Evolutionary conservation across 106 monocot species (phyloP).

Genomic region (Narthecium ossifragum): DNA sequence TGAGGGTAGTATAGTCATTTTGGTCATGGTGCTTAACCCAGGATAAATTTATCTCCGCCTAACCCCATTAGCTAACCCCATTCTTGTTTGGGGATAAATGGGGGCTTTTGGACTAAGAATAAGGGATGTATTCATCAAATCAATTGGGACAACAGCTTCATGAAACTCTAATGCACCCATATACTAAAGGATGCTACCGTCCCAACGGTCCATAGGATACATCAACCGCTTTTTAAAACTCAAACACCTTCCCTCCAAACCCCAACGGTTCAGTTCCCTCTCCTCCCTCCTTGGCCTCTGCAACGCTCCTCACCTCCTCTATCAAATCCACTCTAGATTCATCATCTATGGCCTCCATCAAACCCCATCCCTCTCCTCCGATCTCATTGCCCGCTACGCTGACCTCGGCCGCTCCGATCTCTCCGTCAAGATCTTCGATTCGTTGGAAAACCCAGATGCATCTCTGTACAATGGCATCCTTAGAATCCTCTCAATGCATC

Average conservation of each 20-base stretch:
- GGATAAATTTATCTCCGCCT: too few relatives aligned
- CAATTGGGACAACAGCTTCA: too few relatives aligned
- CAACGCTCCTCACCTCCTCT: slow-evolving; percentile 11
- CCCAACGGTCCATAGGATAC: too few relatives aligned
- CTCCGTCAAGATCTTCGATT: slow-evolving; percentile 16
- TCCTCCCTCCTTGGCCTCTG: slow-evolving; percentile 20
- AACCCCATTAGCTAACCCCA: too few relatives aligned
- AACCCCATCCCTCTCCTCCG: slow-evolving; percentile 15
- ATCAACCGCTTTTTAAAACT: slow-evolving; percentile 2
- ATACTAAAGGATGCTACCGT: too few relatives aligned
- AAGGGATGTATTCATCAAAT: too few relatives aligned
- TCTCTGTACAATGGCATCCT: slow-evolving; percentile 13
- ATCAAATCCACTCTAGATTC: slow-evolving; percentile 26
- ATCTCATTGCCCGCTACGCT: slow-evolving; percentile 18
- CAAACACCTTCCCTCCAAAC: background rate
- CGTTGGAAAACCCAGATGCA: slow-evolving; percentile 2
- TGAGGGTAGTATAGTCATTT: too few relatives aligned
- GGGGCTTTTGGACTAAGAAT: too few relatives aligned
- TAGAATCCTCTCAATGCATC: background rate
- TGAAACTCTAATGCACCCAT: too few relatives aligned
- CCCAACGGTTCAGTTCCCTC: background rate
- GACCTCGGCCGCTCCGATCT: slow-evolving; percentile 17
- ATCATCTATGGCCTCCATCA: slow-evolving; percentile 34
- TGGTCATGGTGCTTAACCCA: too few relatives aligned
- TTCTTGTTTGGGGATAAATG: too few relatives aligned